Evolutionary conservation across 768 basidiomycete species (phyloP).

Genomic region (Lactifluus echinatus): DNA sequence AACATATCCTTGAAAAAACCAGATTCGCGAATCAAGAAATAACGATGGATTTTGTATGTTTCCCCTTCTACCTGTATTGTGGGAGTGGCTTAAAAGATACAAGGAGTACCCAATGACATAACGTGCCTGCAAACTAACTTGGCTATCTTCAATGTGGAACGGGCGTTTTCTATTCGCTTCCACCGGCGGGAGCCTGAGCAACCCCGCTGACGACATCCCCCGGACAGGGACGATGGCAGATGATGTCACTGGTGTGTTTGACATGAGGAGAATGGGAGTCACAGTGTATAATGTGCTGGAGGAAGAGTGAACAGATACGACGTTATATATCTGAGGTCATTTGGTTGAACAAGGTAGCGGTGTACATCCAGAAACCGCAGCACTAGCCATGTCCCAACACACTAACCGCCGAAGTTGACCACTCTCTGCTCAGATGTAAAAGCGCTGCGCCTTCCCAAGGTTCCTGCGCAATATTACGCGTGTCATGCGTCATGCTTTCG

Average conservation of each 20-base stretch:
- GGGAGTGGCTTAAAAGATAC: neutral
- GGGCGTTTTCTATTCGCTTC: neutral
- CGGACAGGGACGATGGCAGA: too few relatives aligned
- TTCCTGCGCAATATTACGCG: too few relatives aligned
- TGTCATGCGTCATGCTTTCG: too few relatives aligned
- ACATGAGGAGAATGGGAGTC: neutral
- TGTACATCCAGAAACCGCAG: neutral
- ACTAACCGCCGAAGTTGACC: neutral
- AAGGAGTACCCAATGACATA: neutral
- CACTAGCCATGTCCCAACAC: neutral
- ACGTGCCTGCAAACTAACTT: conserved; percentile 6
- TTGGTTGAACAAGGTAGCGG: neutral
- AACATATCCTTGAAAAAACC: conserved; percentile 17
- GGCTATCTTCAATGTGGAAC: conserved; percentile 2
- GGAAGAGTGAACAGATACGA: neutral
- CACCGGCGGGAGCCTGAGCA: neutral
- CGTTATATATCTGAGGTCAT: neutral
- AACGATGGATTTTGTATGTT: conserved; percentile 21
- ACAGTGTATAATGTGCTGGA: neutral
- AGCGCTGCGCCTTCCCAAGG: neutral
- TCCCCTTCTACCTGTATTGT: conserved; percentile 15
- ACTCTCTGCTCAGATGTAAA: neutral
- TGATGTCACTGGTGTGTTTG: neutral
- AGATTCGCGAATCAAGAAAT: conserved; percentile 19
- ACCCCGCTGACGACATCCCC: neutral